Percentiles rank a stretch among this genome's conserved stretches.
Conservation (phyloP, 495 filamentous ascomycete species). For the Penicillium manginii region DNA sequence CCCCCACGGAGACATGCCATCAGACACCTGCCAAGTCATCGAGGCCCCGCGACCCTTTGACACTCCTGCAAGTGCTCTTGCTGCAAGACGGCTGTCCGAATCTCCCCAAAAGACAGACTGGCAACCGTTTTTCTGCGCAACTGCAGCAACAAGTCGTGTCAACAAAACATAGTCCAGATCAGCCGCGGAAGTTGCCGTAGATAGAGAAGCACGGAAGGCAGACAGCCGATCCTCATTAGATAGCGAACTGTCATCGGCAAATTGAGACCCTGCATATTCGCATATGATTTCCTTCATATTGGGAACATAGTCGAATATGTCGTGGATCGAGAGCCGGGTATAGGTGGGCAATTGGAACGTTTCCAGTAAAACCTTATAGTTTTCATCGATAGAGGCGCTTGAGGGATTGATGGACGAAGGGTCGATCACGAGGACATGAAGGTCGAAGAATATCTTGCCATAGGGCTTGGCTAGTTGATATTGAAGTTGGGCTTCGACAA, state of each 20-base stretch:
- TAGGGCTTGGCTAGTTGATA: conserved; percentile 58
- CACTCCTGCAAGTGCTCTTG: conserved; percentile 81
- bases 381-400: conserved; percentile 26
- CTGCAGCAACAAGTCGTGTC: conserved; percentile 68
- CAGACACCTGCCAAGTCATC: conserved; percentile 78
- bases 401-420: conserved; percentile 44
- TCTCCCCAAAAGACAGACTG: conserved; percentile 79
- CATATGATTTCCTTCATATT: conserved; percentile 35
- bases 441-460: conserved; percentile 61
- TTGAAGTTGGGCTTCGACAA: conserved; percentile 70
- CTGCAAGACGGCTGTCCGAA: conserved; percentile 84
- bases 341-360: conserved; percentile 65
- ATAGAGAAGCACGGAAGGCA: conserved; percentile 57
- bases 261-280: conserved; percentile 31
- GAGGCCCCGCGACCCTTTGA: conserved; percentile 88
- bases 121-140: conserved; percentile 62
- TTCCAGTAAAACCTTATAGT: conserved; percentile 42
- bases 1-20: conserved; percentile 67
- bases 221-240: conserved; percentile 52
- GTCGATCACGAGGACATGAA: conserved; percentile 71
- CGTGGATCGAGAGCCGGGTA: conserved; percentile 57
- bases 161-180: conserved; percentile 74
- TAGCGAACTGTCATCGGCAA: conserved; percentile 32
- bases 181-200: conserved; percentile 71
- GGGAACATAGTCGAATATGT: conserved; percentile 52